Percentiles rank a stretch among this genome's conserved stretches.
phyloP scores from a whole-genome alignment of 2,329 filamentous ascomycete species.

The Corynespora cassiicola region DNA sequence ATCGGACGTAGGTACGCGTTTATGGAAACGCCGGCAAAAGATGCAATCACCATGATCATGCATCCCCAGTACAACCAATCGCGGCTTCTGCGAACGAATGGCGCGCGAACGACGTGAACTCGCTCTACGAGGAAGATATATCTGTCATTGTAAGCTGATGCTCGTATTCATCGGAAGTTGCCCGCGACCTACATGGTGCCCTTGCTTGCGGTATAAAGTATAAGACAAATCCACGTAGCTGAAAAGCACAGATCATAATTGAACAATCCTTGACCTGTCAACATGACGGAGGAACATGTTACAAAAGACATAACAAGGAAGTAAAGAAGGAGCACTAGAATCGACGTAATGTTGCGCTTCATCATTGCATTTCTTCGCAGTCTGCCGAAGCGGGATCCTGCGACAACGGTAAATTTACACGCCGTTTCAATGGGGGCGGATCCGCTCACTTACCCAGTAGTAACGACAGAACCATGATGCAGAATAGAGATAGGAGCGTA shows the following conservation, averaged over 20 bases:
- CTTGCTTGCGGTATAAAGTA: conserved; percentile 45
- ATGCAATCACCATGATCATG: conserved; percentile 25
- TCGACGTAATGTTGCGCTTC: conserved; percentile 21
- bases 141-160: conserved; percentile 6
- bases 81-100: conserved; percentile 33
- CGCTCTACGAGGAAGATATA: conserved; percentile 50
- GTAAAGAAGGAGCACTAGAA: conserved; percentile 23
- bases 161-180: background rate
- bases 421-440: background rate
- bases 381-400: conserved; percentile 14
- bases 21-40: conserved; percentile 29
- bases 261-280: conserved; percentile 36
- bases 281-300: conserved; percentile 25
- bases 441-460: conserved; percentile 15
- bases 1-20: conserved; percentile 36
- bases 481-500: conserved; percentile 15
- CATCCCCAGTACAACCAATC: conserved; percentile 42
- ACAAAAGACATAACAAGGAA: conserved; percentile 24
- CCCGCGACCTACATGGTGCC: conserved; percentile 22
- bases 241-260: conserved; percentile 30
- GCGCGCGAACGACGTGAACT: conserved; percentile 42
- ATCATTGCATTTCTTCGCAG: conserved; percentile 14
- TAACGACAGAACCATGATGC: conserved; percentile 15
- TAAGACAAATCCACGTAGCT: conserved; percentile 45
- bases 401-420: background rate